Percentiles rank a stretch among this genome's conserved stretches.
These are phyloP conservation scores for Lolium rigidum DNA, from an alignment of 176 grass and related monocot species.

Conservation along the genomic window DNA sequence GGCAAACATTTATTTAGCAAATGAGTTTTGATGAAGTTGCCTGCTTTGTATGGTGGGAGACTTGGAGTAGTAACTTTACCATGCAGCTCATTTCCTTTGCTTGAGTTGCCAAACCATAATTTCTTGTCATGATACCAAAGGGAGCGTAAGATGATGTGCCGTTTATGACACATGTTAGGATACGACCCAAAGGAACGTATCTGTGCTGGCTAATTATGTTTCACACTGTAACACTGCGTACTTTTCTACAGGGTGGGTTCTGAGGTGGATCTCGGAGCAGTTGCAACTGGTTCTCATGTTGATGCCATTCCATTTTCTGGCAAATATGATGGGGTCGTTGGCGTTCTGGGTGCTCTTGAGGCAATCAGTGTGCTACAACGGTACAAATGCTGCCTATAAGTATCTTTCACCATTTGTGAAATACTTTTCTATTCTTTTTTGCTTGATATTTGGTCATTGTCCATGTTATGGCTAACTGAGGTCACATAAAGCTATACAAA, in stretches of 20 bases:
- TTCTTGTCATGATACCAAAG: no score
- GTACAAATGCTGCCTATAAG: constrained; percentile 31
- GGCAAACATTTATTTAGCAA: background rate
- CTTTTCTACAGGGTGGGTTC: constrained; percentile 74
- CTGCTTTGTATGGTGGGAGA: constrained; percentile 4
- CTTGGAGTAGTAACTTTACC: background rate
- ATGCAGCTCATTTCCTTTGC: background rate
- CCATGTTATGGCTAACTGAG: background rate
- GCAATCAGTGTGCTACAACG: constrained; percentile 80
- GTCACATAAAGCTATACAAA: background rate
- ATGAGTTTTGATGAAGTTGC: background rate
- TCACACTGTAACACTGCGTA: background rate
- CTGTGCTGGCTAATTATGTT: background rate
- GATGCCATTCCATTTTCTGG: constrained; percentile 99
- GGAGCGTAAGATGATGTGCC: no score
- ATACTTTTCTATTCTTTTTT: background rate
- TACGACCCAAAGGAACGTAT: background rate
- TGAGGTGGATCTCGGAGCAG: constrained; percentile 63
- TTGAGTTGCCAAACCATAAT: background rate
- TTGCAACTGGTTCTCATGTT: constrained; percentile 94
- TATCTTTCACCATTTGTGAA: constrained; percentile 15
- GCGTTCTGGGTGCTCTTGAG: constrained; percentile 91
- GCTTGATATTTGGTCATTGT: background rate
- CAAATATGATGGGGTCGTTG: constrained; percentile 95
- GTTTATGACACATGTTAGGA: no score